Evolutionary conservation across 371 early-diverging fungal species (phyloP).

Genomic region (Capillidium rhysosporum): DNA sequence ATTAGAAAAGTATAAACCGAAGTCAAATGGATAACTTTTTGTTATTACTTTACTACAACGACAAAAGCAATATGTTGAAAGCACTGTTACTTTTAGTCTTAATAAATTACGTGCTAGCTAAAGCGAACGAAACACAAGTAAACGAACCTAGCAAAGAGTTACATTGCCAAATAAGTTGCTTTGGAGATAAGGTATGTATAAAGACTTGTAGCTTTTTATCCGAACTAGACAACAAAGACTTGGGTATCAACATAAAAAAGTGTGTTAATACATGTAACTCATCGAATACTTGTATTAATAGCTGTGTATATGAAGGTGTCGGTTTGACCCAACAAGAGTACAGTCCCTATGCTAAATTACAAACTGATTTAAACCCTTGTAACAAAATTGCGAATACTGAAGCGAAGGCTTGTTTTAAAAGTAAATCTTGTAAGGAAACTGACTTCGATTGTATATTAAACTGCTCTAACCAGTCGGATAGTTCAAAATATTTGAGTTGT

Average conservation of each 20-base stretch:
- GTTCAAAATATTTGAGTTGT: background rate
- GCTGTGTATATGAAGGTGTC: background rate
- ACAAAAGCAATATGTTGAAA: background rate
- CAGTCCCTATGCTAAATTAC: background rate
- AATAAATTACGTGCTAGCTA: background rate
- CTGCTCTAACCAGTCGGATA: constrained; percentile 1
- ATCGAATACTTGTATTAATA: background rate
- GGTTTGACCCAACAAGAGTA: background rate
- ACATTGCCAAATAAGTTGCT: background rate
- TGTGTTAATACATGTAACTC: background rate
- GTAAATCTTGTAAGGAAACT: background rate
- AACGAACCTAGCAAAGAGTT: background rate
- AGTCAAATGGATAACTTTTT: background rate
- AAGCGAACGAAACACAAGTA: no score
- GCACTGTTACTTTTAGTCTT: background rate
- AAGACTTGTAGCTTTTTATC: background rate
- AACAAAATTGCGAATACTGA: background rate
- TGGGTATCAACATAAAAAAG: background rate
- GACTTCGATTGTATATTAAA: background rate
- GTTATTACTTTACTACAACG: background rate
- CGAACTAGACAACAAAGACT: background rate
- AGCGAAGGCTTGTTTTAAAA: background rate
- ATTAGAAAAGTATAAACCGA: no score
- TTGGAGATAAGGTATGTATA: background rate
- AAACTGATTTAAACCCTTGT: background rate